Conservation (phyloP, 2,329 filamentous ascomycete species). For the Penicillium sp. region DNA sequence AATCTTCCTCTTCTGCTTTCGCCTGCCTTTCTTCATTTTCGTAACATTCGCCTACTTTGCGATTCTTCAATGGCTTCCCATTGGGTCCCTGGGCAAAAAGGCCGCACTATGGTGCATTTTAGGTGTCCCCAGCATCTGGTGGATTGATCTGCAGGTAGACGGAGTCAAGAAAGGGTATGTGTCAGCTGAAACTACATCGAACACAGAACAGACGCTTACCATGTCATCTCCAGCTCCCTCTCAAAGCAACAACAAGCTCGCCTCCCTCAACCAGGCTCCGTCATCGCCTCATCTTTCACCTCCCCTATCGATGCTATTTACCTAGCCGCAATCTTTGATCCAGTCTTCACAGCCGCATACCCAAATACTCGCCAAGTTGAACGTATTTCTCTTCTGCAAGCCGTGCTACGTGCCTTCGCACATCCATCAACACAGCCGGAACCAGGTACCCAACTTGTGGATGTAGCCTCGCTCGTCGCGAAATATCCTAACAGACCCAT, state of each 20-base stretch:
- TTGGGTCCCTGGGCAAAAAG: conserved; percentile 71
- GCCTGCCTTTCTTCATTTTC: conserved; percentile 73
- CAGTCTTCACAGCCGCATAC: conserved; percentile 86
- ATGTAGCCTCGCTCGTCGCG: conserved; percentile 62
- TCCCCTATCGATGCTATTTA: conserved; percentile 92
- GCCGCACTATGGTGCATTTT: conserved; percentile 84
- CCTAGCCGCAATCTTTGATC: conserved; percentile 92
- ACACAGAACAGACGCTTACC: neutral
- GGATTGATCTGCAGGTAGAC: conserved; percentile 97
- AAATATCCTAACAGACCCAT: conserved; percentile 73
- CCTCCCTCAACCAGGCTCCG: conserved; percentile 73
- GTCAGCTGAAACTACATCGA: neutral
- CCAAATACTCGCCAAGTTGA: conserved; percentile 72
- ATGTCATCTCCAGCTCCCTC: conserved; percentile 51
- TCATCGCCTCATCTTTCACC: conserved; percentile 89
- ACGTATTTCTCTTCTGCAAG: conserved; percentile 72
- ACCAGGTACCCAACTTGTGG: conserved; percentile 54
- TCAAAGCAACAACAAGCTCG: conserved; percentile 70
- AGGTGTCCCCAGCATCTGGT: conserved; percentile 90
- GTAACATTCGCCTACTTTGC: conserved; percentile 72
- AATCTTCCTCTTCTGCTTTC: conserved; percentile 73
- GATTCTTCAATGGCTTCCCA: conserved; percentile 77
- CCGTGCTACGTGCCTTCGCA: conserved; percentile 71
- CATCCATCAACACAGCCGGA: conserved; percentile 54
- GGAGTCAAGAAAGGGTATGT: conserved; percentile 83